Evolutionary conservation across 768 basidiomycete species (phyloP).

Genomic region (Pulveroboletus sp.): DNA sequence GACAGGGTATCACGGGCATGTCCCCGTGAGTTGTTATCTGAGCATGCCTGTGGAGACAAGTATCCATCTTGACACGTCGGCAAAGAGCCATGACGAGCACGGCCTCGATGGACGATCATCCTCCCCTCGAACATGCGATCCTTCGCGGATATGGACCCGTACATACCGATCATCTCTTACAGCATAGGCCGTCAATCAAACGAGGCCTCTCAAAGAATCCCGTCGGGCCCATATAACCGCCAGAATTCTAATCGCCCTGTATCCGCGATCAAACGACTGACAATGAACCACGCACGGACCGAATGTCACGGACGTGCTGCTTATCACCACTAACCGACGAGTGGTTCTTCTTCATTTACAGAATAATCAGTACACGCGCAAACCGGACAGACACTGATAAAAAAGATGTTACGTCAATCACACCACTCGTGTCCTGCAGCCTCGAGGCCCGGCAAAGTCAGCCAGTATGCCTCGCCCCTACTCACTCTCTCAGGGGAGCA

Average conservation of each 20-base stretch:
- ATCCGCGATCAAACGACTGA: constrained; percentile 7
- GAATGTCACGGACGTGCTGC: neutral
- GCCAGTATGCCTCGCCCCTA: no score
- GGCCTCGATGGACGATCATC: neutral
- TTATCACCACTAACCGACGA: neutral
- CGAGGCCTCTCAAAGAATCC: no score
- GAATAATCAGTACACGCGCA: no score
- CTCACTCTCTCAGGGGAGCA: no score
- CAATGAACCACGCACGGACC: no score
- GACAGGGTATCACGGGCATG: neutral
- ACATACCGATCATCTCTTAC: neutral
- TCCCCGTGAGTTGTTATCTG: neutral
- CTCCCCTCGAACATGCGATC: constrained; percentile 5
- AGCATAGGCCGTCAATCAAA: no score
- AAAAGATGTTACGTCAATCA: neutral
- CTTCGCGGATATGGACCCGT: neutral
- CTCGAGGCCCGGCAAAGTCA: neutral
- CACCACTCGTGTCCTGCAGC: neutral
- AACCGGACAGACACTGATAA: no score
- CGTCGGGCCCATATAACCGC: no score
- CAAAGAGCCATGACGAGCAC: no score
- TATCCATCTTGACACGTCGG: no score
- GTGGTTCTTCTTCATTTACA: neutral
- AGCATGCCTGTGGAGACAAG: neutral
- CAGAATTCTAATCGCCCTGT: constrained; percentile 1